A percentile compares a stretch with the other conserved stretches of the same genome.
Evolutionary conservation across 106 monocot species (phyloP).

Genomic region (Platanthera guangdongensis): DNA sequence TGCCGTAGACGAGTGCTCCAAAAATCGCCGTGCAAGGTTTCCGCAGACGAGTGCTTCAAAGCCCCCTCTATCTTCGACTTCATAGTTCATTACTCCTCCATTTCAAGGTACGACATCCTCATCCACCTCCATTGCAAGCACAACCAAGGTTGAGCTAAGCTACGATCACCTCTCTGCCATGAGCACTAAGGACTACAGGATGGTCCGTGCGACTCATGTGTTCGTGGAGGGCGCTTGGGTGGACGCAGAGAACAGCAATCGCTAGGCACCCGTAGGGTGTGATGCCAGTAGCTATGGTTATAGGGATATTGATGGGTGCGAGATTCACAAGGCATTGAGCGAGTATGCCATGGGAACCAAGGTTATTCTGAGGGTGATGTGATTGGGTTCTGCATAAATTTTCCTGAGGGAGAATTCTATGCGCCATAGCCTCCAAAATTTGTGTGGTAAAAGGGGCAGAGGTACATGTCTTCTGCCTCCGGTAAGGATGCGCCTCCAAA

Average conservation of each 20-base stretch:
- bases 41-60: too few species aligned
- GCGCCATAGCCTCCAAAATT: constrained; percentile 53
- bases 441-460: constrained; percentile 78
- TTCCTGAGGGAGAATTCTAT: constrained; percentile 69
- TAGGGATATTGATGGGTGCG: constrained; percentile 82
- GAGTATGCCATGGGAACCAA: constrained; percentile 54
- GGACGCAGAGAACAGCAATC: constrained; percentile 85
- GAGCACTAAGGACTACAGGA: constrained; percentile 85
- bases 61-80: too few species aligned
- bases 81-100: too few species aligned
- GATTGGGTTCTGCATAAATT: constrained; percentile 76
- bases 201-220: constrained; percentile 86
- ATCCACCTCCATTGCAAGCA: too few species aligned
- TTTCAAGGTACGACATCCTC: too few species aligned
- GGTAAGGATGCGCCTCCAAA: constrained; percentile 74
- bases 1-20: too few species aligned
- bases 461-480: constrained; percentile 50
- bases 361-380: constrained; percentile 84
- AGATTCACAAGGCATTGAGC: constrained; percentile 76
- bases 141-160: constrained; percentile 52
- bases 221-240: constrained; percentile 71
- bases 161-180: constrained; percentile 76
- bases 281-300: constrained; percentile 77
- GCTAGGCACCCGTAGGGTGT: constrained; percentile 89
- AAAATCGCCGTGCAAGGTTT: too few species aligned